Percentiles rank a stretch among this genome's conserved stretches.
Evolutionary conservation across 176 grass and related monocot genomes (phyloP).

Genomic region (Musa beccarii): DNA sequence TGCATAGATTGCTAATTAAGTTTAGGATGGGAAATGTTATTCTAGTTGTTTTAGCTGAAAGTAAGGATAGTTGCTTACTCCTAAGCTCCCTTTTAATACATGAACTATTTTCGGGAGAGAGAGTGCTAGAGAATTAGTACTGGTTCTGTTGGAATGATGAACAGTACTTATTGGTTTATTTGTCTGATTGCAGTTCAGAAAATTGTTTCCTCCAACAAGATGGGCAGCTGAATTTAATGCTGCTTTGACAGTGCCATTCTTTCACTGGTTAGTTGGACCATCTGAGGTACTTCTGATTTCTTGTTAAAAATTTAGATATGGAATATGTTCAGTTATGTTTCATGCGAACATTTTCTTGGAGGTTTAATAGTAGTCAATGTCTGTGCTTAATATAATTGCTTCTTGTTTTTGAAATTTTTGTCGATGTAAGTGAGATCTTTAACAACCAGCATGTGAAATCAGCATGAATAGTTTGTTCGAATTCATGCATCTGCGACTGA

Average conservation of each 20-base stretch:
- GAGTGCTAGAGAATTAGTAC: background rate
- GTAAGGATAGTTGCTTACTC: background rate
- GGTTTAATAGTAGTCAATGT: background rate
- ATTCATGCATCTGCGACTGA: background rate
- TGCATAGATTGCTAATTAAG: background rate
- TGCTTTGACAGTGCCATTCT: conserved; percentile 76
- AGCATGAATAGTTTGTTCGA: background rate
- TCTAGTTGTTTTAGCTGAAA: background rate
- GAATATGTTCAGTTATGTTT: background rate
- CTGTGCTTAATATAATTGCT: background rate
- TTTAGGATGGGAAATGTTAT: background rate
- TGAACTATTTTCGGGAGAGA: background rate
- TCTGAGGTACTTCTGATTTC: conserved; percentile 45
- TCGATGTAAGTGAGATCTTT: background rate
- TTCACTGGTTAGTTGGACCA: conserved; percentile 86
- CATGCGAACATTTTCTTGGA: background rate
- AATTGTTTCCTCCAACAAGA: conserved; percentile 61
- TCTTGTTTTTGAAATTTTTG: background rate
- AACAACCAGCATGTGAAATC: background rate
- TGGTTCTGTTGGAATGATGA: background rate
- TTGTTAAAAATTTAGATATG: background rate
- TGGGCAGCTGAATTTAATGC: conserved; percentile 97
- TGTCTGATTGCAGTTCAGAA: conserved; percentile 47
- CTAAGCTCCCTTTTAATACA: background rate
- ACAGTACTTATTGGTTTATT: background rate